Base-by-base conservation (phyloP, 2,329 filamentous ascomycete genomes). In the Colletotrichum cuscutae region DNA sequence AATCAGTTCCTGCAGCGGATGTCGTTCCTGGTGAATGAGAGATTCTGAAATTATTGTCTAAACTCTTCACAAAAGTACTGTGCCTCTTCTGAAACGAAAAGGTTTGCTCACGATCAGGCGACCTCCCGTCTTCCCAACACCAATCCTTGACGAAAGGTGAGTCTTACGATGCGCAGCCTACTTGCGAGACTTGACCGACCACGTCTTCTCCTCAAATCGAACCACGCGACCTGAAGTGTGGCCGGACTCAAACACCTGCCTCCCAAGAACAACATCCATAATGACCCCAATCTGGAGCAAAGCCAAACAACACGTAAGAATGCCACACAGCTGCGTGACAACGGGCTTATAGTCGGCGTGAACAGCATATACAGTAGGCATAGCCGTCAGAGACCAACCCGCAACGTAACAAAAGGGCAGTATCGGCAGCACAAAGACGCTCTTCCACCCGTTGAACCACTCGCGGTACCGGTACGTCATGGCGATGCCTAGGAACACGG, bases 401-500 rank as follows among this genome's bases (percentile, higher is more conserved):
- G 58, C 60, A 26, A 64, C 24, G 2, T 65, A 69, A 53, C 60
- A 65, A 28, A 69, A 26, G 24, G 59, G 60, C 53, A 69, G 6
- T 5, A 59, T 64, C 11, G 60, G 49, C 24, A 32, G 52, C 1
- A 65, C 7, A 4, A 65, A 65, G 1, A 30, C 13, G 28, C 67
- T 53, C 26, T 32, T 57, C 60, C 67, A 69, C 5, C 67, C 67
- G 5, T 57, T 42, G n/a, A 68, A 54, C 58, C 30, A 24, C 12
- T 54, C 22, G 22, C 65, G 65, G 26, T 68, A 68, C 5, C 65
- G n/a, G 26, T 69, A 69, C 8, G 59, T 49, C 11, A 58, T 19
- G 49, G 52, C 26, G 7, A 64, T 58, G 2, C 66, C 66, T 24
- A 69, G 8, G 4, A 69, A 69, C 11, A 69, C 49, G 37, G 32